A percentile compares a stretch with the other conserved stretches of the same genome.
Evolutionary conservation across 139 green algal genomes (phyloP).

Genomic region (Coelastrella sp.): DNA sequence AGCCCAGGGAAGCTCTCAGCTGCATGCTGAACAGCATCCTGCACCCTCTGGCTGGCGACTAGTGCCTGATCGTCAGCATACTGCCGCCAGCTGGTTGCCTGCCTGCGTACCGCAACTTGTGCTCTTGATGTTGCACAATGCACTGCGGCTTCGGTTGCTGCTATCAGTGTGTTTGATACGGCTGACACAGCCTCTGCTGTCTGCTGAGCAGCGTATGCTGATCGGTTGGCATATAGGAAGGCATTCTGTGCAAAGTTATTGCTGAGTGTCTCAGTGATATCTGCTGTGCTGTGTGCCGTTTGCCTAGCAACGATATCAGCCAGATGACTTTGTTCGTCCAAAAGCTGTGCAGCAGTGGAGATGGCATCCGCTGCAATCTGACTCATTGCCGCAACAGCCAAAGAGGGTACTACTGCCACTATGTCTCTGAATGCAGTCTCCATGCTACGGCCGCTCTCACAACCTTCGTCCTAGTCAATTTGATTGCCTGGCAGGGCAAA

Average conservation of each 20-base stretch:
- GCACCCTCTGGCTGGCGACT: neutral
- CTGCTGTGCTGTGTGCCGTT: neutral
- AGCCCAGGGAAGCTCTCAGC: neutral
- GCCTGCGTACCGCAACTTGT: neutral
- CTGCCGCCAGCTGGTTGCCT: neutral
- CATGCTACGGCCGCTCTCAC: neutral
- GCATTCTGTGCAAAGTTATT: neutral
- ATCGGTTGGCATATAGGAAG: neutral
- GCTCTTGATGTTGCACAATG: neutral
- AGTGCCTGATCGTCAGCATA: neutral
- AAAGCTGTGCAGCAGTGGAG: neutral
- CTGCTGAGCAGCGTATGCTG: conserved; percentile 17
- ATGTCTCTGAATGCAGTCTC: neutral
- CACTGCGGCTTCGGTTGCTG: neutral
- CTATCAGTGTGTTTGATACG: neutral
- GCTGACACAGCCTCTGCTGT: neutral
- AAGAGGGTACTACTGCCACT: neutral
- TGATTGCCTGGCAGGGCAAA: no score
- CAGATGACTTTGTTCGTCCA: neutral
- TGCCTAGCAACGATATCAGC: neutral
- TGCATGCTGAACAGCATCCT: neutral
- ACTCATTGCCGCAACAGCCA: neutral
- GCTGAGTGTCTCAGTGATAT: neutral
- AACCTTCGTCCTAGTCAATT: no score
- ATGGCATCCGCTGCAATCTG: neutral